Conservation (phyloP, 176 grass and related monocot genomes). For the Tillandsia leiboldiana region DNA sequence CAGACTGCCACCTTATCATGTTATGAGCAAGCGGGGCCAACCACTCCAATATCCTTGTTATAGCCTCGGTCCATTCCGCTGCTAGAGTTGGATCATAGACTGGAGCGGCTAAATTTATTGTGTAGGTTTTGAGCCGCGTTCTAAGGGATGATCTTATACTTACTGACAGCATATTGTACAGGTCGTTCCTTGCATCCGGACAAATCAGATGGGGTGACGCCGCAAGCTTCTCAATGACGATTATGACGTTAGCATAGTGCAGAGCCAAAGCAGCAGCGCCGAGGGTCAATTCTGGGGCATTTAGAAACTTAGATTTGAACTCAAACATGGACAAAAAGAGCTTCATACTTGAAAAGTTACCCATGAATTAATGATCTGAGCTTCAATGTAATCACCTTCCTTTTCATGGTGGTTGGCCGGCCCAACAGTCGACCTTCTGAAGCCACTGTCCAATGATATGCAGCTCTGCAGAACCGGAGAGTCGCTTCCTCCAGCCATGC, state of each 20-base stretch:
- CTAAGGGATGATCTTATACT: conserved; percentile 39
- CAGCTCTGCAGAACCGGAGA: conserved; percentile 33
- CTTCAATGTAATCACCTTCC: background rate
- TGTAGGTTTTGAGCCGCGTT: conserved; percentile 23
- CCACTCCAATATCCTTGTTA: conserved; percentile 54
- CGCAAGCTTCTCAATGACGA: conserved; percentile 48
- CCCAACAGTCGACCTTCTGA: conserved; percentile 15
- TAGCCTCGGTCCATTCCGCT: conserved; percentile 47
- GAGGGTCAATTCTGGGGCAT: conserved; percentile 31
- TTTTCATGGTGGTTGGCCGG: background rate
- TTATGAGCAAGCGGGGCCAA: conserved; percentile 70
- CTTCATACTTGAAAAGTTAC: background rate
- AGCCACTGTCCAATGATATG: conserved; percentile 17
- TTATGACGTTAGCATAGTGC: conserved; percentile 62
- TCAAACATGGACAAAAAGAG: conserved; percentile 31
- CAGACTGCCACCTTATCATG: conserved; percentile 63
- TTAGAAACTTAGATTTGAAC: conserved; percentile 1
- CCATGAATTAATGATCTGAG: background rate
- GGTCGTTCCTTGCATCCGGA: conserved; percentile 44
- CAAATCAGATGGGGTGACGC: conserved; percentile 36
- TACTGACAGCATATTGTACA: conserved; percentile 52
- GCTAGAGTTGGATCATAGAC: conserved; percentile 34
- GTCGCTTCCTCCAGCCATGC: conserved; percentile 27
- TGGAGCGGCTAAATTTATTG: background rate
- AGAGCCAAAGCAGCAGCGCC: conserved; percentile 41